These are phyloP conservation scores for Rubroboletus pulcherrimus DNA, from an alignment of 768 basidiomycete genomes.

Conservation along the genomic window DNA sequence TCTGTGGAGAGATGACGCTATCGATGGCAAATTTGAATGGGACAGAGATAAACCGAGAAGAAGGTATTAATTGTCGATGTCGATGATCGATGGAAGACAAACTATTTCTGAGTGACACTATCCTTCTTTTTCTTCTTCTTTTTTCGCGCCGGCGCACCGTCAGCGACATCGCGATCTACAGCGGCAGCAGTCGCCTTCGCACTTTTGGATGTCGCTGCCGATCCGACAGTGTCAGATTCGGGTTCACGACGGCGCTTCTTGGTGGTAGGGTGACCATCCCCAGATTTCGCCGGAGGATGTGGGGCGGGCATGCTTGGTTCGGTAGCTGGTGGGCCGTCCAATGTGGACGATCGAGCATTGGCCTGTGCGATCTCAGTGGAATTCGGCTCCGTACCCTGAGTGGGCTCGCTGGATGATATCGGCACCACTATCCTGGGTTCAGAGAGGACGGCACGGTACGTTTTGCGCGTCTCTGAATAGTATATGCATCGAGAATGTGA, in stretches of 20 bases:
- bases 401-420: not conserved
- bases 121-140: slow-evolving; percentile 20
- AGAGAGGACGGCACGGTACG: slow-evolving; percentile 75
- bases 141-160: slow-evolving; percentile 16
- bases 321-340: not conserved
- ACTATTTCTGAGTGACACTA: slow-evolving; percentile 1
- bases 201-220: not conserved
- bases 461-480: slow-evolving; percentile 70
- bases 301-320: not conserved
- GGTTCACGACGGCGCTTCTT: slow-evolving; percentile 25
- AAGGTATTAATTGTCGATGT: not conserved
- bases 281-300: not conserved
- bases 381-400: not conserved
- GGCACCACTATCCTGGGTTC: slow-evolving; percentile 68
- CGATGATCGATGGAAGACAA: not conserved
- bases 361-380: not conserved
- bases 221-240: slow-evolving; percentile 1
- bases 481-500: not conserved
- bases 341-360: not conserved
- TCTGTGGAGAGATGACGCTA: too few relatives aligned
- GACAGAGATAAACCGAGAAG: too few relatives aligned
- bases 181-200: not conserved
- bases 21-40: too few relatives aligned
- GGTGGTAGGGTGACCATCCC: not conserved
- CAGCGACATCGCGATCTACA: not conserved